Conservation (phyloP, 2,329 filamentous ascomycete species). For the Akanthomyces uredinophilus region DNA sequence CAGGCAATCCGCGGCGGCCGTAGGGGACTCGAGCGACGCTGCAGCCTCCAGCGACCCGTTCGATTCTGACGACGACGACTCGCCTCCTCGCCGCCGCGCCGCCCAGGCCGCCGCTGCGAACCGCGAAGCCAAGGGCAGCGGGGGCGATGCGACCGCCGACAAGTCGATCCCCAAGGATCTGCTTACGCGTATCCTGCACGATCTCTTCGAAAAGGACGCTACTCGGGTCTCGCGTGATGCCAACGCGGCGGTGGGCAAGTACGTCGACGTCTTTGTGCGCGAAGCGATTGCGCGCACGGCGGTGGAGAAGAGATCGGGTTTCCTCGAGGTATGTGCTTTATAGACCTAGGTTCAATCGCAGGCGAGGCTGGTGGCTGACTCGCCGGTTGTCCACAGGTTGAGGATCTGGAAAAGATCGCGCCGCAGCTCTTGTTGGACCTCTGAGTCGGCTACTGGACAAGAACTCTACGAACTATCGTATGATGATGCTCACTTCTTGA, state of each 20-base stretch:
- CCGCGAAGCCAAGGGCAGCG: conserved; percentile 9
- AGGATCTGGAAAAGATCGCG: conserved; percentile 83
- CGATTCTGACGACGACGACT: conserved; percentile 26
- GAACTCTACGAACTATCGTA: not conserved
- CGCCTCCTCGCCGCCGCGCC: conserved; percentile 16
- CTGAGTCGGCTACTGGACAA: conserved; percentile 36
- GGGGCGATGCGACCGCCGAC: conserved; percentile 32
- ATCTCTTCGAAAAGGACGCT: conserved; percentile 67
- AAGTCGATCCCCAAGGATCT: conserved; percentile 65
- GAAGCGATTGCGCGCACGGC: conserved; percentile 80
- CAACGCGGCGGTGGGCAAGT: conserved; percentile 71
- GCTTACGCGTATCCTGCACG: conserved; percentile 69
- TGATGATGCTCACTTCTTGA: not conserved
- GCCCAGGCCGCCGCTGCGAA: conserved; percentile 13
- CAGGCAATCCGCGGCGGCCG: conserved; percentile 19
- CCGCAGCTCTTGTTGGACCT: conserved; percentile 85
- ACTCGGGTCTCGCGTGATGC: conserved; percentile 74
- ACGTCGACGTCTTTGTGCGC: conserved; percentile 85
- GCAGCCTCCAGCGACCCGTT: conserved; percentile 30
- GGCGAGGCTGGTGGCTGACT: not conserved
- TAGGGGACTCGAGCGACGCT: conserved; percentile 20
- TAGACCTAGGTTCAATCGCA: not conserved
- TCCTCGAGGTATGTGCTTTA: conserved; percentile 58
- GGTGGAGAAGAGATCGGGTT: conserved; percentile 63
- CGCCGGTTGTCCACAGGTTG: conserved; percentile 49